Evolutionary conservation across 1,284 basidiomycete species (phyloP), one percentile per base, ranked within the genome.

Genomic region (Nidula niveotomentosa): DNA sequence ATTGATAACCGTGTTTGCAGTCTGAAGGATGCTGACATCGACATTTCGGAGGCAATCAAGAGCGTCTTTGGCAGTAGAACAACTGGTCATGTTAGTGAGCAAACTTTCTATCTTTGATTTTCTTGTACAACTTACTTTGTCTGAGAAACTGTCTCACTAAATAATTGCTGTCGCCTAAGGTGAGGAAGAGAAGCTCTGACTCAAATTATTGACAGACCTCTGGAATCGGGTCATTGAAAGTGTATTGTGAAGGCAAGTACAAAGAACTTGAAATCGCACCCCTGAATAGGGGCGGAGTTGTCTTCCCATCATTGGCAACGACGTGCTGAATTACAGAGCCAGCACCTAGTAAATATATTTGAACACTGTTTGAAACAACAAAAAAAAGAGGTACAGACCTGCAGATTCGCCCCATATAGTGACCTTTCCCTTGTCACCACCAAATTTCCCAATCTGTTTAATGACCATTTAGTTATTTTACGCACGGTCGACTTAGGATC

Each of bases 171-270:
- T 33, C 6, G 35, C 30, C 12, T 23, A 36, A 33, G 45, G 23
- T 4, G 51, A 1, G 48, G 7, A 37, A 35, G 1, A 9, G 18
- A 9, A 9, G 2, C n/a, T 23, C 8, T 39, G 12, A 33, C 36
- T 34, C 34, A 50, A n/a, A 49, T 37, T 33, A 41, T 34, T 23
- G 35, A 54, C 63, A 46, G 43, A 78, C 79, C 67, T 80, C 73
- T 1, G 76, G 74, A 51, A 80, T 71, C 10, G 49, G 59, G 52
- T 76, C 72, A 53, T 79, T 71, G 59, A 72, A 81, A 0, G 57
- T 43, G 51, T 80, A 81, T 53, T 81, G 77, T 0, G 79, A 70
- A 0, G 78, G 77, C 2, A 80, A 56, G 59, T 70, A 79, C 0
- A 68, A 63, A 0, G 79, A 81, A 52, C 76, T 79, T 1, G 75